Base-by-base conservation (phyloP, 345 rosid genomes). In the Limnanthes douglasii region DNA sequence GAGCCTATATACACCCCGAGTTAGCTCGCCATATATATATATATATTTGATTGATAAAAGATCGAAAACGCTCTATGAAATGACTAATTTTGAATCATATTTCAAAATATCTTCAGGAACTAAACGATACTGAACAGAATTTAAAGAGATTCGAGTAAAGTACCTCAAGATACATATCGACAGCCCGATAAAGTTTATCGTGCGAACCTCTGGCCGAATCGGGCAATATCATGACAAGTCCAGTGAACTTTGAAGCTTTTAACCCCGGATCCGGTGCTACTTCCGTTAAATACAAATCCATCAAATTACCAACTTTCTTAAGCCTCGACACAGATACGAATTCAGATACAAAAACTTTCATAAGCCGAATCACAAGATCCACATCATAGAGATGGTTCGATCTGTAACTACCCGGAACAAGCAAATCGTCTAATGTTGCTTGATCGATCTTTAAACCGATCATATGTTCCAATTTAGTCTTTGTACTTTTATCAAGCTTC, bases 231-330 rank as follows among this genome's bases (percentile, higher is more conserved):
- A 34, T 43, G 36, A 62, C 59, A 8, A 90, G 59, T 39, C 84
- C 66, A 11, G 75, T 38, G 54, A 84, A 80, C 69, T 74, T 90
- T 0, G 85, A 68, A 11, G 78, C 47, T 52, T 64, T 84, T 37
- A 84, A 43, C 42, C 59, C 69, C 38, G 75, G 98, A 61, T 90
- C 98, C 2, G 98, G 85, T 18, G 98, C 92, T 48, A 90, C 95
- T 61, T 90, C 95, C 21, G 75, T 72, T 43, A 77, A 43, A 48
- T 84, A 90, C 47, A 59, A 60, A 56, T 90, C 98, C 55, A 84
- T 55, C 70, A 90, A 70, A 37, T 60, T 31, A 9, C 72, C 58
- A 13, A 79, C 94, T 59, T 77, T 90, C 56, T 50, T 65, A 59
- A 70, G 11, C 11, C 34, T 58, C 41, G 23, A 13, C 9, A 46